phyloP scores from a whole-genome alignment of 2,329 filamentous ascomycete species.

The Bimuria novae-zelandiae region DNA sequence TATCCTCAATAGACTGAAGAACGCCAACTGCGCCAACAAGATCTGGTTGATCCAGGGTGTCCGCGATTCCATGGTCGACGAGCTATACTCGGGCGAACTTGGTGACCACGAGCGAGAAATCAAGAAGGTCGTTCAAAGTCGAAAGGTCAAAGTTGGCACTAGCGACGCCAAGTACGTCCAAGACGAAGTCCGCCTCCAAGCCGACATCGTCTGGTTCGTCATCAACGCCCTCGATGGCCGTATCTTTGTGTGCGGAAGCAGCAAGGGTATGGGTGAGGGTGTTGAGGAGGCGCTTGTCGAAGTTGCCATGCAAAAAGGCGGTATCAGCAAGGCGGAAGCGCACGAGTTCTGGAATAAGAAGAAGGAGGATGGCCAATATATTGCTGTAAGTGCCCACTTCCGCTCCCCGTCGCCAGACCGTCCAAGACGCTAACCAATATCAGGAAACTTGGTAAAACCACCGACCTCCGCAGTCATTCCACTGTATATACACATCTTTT shows the following conservation, averaged over 20 bases:
- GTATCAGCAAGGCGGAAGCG: slow-evolving; percentile 80
- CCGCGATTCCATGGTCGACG: slow-evolving; percentile 91
- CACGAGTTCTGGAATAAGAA: slow-evolving; percentile 88
- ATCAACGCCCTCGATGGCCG: slow-evolving; percentile 95
- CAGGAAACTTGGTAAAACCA: no score
- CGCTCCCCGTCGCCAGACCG: no score
- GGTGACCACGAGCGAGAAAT: slow-evolving; percentile 76
- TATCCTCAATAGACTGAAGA: slow-evolving; percentile 90
- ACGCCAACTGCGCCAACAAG: slow-evolving; percentile 95
- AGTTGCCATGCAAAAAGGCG: slow-evolving; percentile 91
- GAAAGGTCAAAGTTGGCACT: slow-evolving; percentile 47
- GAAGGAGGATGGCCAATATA: slow-evolving; percentile 92
- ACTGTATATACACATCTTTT: no score
- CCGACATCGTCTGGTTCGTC: slow-evolving; percentile 97
- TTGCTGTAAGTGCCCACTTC: slow-evolving; percentile 71
- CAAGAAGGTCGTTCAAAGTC: slow-evolving; percentile 57
- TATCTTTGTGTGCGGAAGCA: slow-evolving; percentile 94
- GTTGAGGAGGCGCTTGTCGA: slow-evolving; percentile 87
- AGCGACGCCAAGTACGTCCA: slow-evolving; percentile 89
- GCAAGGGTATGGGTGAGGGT: slow-evolving; percentile 96
- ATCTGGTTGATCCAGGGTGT: slow-evolving; percentile 96
- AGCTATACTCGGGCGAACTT: slow-evolving; percentile 96
- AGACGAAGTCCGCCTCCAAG: slow-evolving; percentile 88
- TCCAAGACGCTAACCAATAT: no score
- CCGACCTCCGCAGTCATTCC: no score